Evolutionary conservation across 1,284 basidiomycete species (phyloP).

Genomic region (Heterobasidion parviporum): DNA sequence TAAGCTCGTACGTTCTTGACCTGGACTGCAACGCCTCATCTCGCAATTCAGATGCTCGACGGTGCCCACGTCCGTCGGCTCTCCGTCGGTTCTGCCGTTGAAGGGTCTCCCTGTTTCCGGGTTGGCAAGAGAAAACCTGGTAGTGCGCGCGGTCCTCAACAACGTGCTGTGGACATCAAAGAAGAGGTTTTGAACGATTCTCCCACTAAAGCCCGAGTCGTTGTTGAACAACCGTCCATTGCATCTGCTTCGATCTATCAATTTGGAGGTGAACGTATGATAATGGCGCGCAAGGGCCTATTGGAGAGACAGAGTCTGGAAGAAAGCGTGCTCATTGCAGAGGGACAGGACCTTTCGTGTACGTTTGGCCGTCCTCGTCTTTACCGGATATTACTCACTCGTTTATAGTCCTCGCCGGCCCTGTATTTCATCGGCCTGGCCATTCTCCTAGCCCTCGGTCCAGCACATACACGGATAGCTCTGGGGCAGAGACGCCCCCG

Average conservation of each 20-base stretch:
- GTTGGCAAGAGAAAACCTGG: constrained; percentile 51
- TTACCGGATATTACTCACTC: constrained; percentile 1
- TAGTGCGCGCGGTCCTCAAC: constrained; percentile 10
- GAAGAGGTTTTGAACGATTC: constrained; percentile 13
- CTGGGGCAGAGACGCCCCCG: constrained; percentile 64
- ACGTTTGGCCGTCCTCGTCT: constrained; percentile 30
- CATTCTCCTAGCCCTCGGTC: constrained; percentile 50
- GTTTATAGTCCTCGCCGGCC: constrained; percentile 30
- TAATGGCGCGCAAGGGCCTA: constrained; percentile 49
- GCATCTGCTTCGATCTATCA: constrained; percentile 50
- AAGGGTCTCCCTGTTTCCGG: constrained; percentile 61
- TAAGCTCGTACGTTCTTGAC: constrained; percentile 17
- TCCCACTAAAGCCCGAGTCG: constrained; percentile 33
- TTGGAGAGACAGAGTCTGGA: constrained; percentile 62
- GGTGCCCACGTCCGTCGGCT: constrained; percentile 63
- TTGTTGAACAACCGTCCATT: constrained; percentile 56
- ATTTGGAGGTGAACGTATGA: constrained; percentile 63
- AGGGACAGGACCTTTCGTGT: constrained; percentile 51
- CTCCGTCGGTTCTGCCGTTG: constrained; percentile 58
- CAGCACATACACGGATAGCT: constrained; percentile 56
- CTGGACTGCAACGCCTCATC: too few relatives aligned
- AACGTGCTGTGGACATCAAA: constrained; percentile 6
- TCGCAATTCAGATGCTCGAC: constrained; percentile 54
- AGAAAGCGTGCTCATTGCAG: constrained; percentile 50
- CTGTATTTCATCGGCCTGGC: constrained; percentile 51